These are phyloP conservation scores for Urtica urens DNA, from an alignment of 306 rosid species.

Conservation along the genomic window DNA sequence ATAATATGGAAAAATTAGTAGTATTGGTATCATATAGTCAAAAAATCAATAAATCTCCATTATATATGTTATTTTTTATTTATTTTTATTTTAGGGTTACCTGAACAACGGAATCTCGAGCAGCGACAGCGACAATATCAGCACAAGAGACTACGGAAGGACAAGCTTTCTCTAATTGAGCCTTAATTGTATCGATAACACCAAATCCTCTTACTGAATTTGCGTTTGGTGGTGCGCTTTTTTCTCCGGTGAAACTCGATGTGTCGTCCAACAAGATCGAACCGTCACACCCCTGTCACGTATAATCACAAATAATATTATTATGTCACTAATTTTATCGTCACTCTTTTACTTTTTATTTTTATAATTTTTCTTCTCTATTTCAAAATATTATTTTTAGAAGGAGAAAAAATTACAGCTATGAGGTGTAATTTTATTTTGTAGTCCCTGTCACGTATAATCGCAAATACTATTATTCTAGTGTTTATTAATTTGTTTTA, in stretches of 20 bases:
- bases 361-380: not conserved
- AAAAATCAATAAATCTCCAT: no score
- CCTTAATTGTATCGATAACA: slow-evolving; percentile 42
- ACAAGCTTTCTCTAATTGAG: slow-evolving; percentile 33
- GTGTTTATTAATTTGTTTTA: no score
- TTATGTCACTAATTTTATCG: not conserved
- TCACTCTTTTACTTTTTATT: not conserved
- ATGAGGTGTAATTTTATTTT: no score
- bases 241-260: slow-evolving; percentile 50
- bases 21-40: no score
- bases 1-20: no score
- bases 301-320: not conserved
- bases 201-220: slow-evolving; percentile 47
- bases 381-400: no score
- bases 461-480: no score
- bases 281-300: slow-evolving; percentile 58
- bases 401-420: not conserved
- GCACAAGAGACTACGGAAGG: slow-evolving; percentile 53
- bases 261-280: slow-evolving; percentile 54
- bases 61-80: no score
- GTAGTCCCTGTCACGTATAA: no score
- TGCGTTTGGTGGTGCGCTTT: slow-evolving; percentile 37
- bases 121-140: slow-evolving; percentile 49
- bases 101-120: slow-evolving; percentile 50
- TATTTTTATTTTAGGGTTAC: slow-evolving; percentile 16